Percentiles rank a stretch among this genome's conserved stretches.
phyloP scores from a whole-genome alignment of 257 asterid genomes.

The Solanum phureja region DNA sequence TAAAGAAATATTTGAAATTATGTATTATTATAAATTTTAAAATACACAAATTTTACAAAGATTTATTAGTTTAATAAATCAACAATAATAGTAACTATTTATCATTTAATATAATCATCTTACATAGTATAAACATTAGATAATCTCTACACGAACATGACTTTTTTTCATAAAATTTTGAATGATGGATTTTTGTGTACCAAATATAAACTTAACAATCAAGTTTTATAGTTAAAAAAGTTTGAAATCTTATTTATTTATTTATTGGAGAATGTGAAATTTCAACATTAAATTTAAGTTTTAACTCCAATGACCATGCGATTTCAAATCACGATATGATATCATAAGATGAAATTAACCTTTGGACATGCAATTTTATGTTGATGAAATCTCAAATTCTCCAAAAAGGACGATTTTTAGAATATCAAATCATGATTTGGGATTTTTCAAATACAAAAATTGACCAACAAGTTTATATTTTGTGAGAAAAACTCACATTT shows the following conservation, averaged over 20 bases:
- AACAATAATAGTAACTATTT: too few species aligned
- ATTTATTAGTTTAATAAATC: neutral
- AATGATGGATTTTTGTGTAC: neutral
- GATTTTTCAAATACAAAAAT: too few species aligned
- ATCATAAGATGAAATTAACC: fast-evolving
- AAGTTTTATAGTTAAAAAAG: neutral
- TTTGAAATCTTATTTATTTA: neutral
- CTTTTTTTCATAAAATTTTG: too few species aligned
- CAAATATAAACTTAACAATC: neutral
- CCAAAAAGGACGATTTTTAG: too few species aligned
- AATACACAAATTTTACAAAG: neutral
- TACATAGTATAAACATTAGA: too few species aligned
- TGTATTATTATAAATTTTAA: neutral
- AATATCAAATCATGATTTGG: too few species aligned
- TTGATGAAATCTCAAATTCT: too few species aligned
- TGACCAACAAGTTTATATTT: too few species aligned
- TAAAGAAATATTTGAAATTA: neutral
- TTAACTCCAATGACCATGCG: neutral
- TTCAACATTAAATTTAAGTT: neutral
- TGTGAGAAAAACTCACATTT: too few species aligned
- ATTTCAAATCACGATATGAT: too few species aligned
- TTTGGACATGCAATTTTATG: neutral
- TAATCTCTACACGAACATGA: neutral
- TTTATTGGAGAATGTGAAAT: neutral
- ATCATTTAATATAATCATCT: too few species aligned